Conservation (phyloP, 192 early-diverging fungal genomes). For the Entomortierella lignicola region DNA sequence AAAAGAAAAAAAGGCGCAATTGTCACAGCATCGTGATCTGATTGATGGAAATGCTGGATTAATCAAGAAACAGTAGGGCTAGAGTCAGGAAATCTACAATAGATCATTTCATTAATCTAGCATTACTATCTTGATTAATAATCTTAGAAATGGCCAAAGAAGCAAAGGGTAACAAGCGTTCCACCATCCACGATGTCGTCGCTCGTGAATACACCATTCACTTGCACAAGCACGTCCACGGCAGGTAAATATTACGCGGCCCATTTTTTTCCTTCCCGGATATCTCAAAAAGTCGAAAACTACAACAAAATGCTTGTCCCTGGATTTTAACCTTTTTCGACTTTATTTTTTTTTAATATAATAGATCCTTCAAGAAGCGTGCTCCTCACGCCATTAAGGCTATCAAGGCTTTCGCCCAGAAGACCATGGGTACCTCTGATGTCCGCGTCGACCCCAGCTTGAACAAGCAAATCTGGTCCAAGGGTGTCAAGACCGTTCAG, state of each 20-base stretch:
- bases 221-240: constrained; percentile 94
- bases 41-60: no score
- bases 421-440: constrained; percentile 94
- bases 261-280: background rate
- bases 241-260: constrained; percentile 63
- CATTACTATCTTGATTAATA: background rate
- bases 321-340: background rate
- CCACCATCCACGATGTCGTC: constrained; percentile 76
- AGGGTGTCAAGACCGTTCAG: constrained; percentile 91
- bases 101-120: background rate
- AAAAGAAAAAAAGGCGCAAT: background rate
- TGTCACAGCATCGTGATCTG: background rate
- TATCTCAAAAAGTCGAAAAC: background rate
- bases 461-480: constrained; percentile 95
- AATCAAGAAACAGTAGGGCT: no score
- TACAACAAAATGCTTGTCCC: background rate
- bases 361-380: constrained; percentile 94
- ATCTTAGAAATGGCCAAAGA: constrained; percentile 78
- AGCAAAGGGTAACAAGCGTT: constrained; percentile 80
- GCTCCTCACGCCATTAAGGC: constrained; percentile 94
- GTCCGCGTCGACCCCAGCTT: constrained; percentile 95
- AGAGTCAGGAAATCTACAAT: no score
- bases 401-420: constrained; percentile 88
- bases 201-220: constrained; percentile 99
- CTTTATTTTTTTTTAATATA: background rate